Conservation (phyloP, 2,329 filamentous ascomycete species). For the Ceratocystis lukuohia region DNA sequence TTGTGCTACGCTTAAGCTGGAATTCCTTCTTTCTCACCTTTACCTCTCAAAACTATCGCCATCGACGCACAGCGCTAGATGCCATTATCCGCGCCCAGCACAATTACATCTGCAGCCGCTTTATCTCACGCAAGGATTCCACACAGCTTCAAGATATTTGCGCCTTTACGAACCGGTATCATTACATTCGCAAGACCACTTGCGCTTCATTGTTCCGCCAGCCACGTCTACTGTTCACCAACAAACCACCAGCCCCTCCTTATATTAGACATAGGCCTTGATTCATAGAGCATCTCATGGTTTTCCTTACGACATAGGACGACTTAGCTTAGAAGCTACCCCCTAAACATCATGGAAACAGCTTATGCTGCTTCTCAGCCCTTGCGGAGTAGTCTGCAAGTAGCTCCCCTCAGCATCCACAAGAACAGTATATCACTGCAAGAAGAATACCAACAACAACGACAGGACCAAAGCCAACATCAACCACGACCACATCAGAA, state of each 20-base stretch:
- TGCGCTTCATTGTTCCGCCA: neutral
- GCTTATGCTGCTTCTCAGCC: conserved; percentile 26
- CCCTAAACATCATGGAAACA: conserved; percentile 1
- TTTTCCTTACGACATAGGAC: conserved; percentile 6
- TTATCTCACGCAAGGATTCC: no score
- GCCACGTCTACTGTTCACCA: neutral
- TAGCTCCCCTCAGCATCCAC: conserved; percentile 44
- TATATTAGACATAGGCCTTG: neutral
- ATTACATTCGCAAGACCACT: neutral
- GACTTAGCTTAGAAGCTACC: conserved; percentile 14
- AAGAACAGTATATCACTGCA: conserved; percentile 27
- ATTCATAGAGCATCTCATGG: conserved; percentile 6
- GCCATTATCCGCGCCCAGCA: neutral
- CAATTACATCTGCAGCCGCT: neutral
- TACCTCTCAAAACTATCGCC: neutral
- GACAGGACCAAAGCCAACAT: neutral
- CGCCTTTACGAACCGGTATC: neutral
- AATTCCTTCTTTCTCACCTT: neutral
- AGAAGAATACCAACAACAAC: conserved; percentile 10
- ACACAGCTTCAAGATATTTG: neutral
- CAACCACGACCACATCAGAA: conserved; percentile 4
- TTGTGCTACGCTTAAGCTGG: neutral
- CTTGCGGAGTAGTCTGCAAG: conserved; percentile 45
- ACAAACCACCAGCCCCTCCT: neutral
- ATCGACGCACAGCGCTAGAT: neutral